A percentile compares a stretch with the other conserved stretches of the same genome.
Conservation (phyloP, 2,329 filamentous ascomycete species). For the Fusarium proliferatum region DNA sequence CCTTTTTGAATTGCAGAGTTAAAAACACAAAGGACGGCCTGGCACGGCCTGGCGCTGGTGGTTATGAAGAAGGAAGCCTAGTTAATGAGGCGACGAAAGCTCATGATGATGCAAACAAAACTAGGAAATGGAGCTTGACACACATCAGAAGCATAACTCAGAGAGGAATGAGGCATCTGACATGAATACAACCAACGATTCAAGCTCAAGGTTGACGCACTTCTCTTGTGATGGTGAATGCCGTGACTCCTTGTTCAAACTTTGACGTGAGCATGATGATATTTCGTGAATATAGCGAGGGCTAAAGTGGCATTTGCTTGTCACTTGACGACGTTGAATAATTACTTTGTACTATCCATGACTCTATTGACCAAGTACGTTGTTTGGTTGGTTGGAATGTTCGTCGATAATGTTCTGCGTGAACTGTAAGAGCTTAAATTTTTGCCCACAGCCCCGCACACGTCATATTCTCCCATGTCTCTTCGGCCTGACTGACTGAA, state of each 20-base stretch:
- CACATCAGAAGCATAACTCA: background rate
- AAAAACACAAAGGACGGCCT: conserved; percentile 34
- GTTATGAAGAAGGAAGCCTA: conserved; percentile 37
- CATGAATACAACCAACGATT: conserved; percentile 29
- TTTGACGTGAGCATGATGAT: background rate
- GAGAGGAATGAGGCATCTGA: background rate
- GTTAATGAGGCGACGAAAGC: conserved; percentile 37
- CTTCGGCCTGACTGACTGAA: background rate
- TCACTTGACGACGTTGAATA: background rate
- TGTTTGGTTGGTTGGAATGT: background rate
- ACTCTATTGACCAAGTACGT: background rate
- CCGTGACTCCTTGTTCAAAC: background rate
- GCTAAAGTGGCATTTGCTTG: background rate
- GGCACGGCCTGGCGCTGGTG: conserved; percentile 38
- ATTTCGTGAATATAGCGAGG: background rate
- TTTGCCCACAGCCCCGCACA: background rate
- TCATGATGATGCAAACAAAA: conserved; percentile 31
- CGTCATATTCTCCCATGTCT: background rate
- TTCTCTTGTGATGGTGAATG: background rate
- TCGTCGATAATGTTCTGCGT: background rate
- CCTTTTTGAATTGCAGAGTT: conserved; percentile 42
- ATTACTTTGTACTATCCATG: background rate
- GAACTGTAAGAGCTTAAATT: background rate
- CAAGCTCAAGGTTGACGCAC: conserved; percentile 20
- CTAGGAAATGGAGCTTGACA: conserved; percentile 35